A percentile compares a stretch with the other conserved stretches of the same genome.
Evolutionary conservation across 192 early-diverging fungal species (phyloP).

Genomic region (Entomortierella lignicola): DNA sequence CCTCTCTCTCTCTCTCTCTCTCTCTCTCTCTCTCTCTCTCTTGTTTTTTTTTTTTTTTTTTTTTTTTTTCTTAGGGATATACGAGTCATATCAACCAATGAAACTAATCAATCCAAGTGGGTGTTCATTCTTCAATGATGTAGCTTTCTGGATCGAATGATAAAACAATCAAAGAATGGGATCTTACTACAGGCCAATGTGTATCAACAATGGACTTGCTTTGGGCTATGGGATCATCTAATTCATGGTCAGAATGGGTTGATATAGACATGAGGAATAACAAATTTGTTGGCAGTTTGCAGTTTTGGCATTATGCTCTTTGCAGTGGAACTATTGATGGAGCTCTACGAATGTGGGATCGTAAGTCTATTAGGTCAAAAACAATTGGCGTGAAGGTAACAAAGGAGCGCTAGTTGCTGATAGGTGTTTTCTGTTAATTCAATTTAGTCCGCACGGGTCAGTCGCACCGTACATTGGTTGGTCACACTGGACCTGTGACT

Average conservation of each 20-base stretch:
- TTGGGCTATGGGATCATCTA: conserved; percentile 66
- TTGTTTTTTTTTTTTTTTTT: too few species aligned
- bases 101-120: too few species aligned
- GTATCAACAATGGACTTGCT: conserved; percentile 74
- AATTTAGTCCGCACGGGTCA: conserved; percentile 73
- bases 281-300: conserved; percentile 75
- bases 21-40: too few species aligned
- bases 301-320: conserved; percentile 79
- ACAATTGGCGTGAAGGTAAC: not conserved
- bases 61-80: too few species aligned
- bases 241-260: conserved; percentile 42
- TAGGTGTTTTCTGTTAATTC: not conserved
- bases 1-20: too few species aligned
- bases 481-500: conserved; percentile 72
- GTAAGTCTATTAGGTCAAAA: conserved; percentile 37
- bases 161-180: conserved; percentile 83
- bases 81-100: too few species aligned
- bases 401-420: not conserved
- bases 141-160: conserved; percentile 81
- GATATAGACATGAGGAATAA: conserved; percentile 34
- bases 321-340: conserved; percentile 82
- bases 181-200: conserved; percentile 72
- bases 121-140: too few species aligned
- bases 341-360: conserved; percentile 81
- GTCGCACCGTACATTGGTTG: conserved; percentile 74